Percentiles rank a stretch among this genome's conserved stretches.
Evolutionary conservation across 495 filamentous ascomycete genomes (phyloP).

Genomic region (Arthonia radiata): DNA sequence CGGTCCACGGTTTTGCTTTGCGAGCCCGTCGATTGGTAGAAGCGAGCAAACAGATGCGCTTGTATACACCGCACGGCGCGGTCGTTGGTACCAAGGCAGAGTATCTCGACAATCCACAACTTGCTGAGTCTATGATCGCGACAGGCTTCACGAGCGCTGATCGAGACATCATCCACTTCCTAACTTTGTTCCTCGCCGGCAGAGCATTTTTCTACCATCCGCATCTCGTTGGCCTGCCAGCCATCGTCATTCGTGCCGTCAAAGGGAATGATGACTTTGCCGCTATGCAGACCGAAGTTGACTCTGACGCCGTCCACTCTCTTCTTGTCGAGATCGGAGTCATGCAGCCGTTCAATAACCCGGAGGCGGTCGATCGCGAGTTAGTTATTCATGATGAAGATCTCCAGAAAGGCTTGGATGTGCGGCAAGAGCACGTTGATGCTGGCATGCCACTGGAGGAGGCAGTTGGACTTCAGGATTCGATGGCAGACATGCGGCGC

Average conservation of each 20-base stretch:
- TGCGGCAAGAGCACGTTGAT: slow-evolving; percentile 1
- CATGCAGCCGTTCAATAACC: slow-evolving; percentile 5
- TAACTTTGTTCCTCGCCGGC: too few relatives aligned
- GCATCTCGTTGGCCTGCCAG: too few relatives aligned
- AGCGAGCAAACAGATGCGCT: slow-evolving; percentile 35
- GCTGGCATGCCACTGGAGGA: not conserved
- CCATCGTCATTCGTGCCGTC: too few relatives aligned
- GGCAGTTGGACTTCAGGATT: slow-evolving; percentile 16
- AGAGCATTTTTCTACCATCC: too few relatives aligned
- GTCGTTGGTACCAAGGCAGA: too few relatives aligned
- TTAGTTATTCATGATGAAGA: slow-evolving; percentile 9
- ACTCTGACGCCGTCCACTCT: too few relatives aligned
- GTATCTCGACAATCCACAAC: too few relatives aligned
- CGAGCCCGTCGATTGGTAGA: slow-evolving; percentile 42
- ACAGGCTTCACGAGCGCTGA: too few relatives aligned
- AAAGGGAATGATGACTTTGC: too few relatives aligned
- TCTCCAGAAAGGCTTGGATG: slow-evolving; percentile 6
- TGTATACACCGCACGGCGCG: slow-evolving; percentile 30
- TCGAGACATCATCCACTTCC: too few relatives aligned
- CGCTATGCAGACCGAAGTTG: too few relatives aligned
- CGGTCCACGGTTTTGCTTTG: slow-evolving; percentile 30
- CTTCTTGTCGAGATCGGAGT: slow-evolving; percentile 14
- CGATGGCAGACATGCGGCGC: slow-evolving; percentile 34
- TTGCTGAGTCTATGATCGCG: too few relatives aligned
- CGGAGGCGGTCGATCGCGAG: slow-evolving; percentile 11